Percentiles rank a stretch among this genome's conserved stretches.
phyloP scores from a whole-genome alignment of 1,139 yeast genomes.

The Diutina sp. region DNA sequence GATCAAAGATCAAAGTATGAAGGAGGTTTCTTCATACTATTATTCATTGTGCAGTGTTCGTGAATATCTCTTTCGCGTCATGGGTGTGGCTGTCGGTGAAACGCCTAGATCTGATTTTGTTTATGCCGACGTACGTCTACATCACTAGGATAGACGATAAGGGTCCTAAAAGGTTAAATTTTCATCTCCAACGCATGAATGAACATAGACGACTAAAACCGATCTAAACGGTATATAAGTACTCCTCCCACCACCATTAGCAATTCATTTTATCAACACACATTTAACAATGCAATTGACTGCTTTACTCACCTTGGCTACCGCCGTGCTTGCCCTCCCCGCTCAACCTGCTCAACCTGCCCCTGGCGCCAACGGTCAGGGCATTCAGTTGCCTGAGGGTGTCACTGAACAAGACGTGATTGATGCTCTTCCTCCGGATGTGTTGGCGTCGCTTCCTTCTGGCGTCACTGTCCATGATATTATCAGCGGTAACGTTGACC shows the following conservation, averaged over 20 bases:
- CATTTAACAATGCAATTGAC: neutral
- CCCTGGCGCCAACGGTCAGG: neutral
- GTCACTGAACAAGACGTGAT: neutral
- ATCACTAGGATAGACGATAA: neutral
- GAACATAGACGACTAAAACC: neutral
- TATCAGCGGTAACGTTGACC: neutral
- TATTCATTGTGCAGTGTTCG: no score
- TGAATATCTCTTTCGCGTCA: no score
- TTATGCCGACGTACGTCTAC: neutral
- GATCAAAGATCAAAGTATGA: no score
- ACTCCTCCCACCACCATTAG: neutral
- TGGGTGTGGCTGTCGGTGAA: neutral
- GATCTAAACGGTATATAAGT: neutral
- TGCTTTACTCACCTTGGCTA: neutral
- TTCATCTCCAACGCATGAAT: neutral
- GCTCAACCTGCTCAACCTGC: neutral
- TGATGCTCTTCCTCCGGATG: neutral
- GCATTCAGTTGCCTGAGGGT: neutral
- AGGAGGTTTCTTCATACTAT: no score
- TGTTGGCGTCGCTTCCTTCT: neutral
- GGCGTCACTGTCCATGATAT: neutral
- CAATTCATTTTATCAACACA: no score
- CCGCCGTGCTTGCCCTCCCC: conserved; percentile 1
- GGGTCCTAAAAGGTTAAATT: neutral
- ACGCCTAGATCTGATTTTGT: neutral